Evolutionary conservation across 2,329 filamentous ascomycete species (phyloP).

Genomic region (Arthrobotrys pseudoclavata): DNA sequence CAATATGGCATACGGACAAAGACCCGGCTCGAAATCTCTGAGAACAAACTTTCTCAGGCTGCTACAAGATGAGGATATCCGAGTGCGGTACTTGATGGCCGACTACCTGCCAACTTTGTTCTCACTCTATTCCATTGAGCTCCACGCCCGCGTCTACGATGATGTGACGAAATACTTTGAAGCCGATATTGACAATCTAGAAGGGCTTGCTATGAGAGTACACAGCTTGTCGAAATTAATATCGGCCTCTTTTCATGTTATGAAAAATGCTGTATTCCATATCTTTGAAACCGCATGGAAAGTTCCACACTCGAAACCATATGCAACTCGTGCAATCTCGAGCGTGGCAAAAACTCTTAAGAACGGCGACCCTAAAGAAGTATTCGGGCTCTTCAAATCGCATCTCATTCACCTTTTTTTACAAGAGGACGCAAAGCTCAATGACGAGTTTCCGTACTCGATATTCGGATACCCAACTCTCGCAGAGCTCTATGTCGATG

Average conservation of each 20-base stretch:
- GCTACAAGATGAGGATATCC: slow-evolving; percentile 75
- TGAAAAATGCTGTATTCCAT: slow-evolving; percentile 89
- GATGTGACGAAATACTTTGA: slow-evolving; percentile 87
- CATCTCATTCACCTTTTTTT: slow-evolving; percentile 96
- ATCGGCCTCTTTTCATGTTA: slow-evolving; percentile 84
- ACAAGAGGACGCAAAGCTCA: slow-evolving; percentile 68
- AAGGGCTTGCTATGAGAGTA: slow-evolving; percentile 88
- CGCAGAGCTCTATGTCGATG: slow-evolving; percentile 76
- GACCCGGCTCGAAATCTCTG: slow-evolving; percentile 70
- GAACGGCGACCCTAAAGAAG: slow-evolving; percentile 75
- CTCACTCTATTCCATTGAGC: slow-evolving; percentile 81
- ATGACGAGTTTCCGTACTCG: slow-evolving; percentile 81
- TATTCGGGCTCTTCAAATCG: slow-evolving; percentile 87
- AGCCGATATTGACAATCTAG: slow-evolving; percentile 76
- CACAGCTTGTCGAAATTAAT: slow-evolving; percentile 82
- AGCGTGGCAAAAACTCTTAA: slow-evolving; percentile 76
- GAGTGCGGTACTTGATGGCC: slow-evolving; percentile 82
- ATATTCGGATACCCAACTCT: slow-evolving; percentile 84
- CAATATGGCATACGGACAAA: slow-evolving; percentile 76
- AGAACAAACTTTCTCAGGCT: slow-evolving; percentile 82
- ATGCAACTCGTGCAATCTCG: slow-evolving; percentile 80
- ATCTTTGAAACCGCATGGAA: slow-evolving; percentile 91
- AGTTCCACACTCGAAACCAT: slow-evolving; percentile 74
- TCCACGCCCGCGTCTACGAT: slow-evolving; percentile 86
- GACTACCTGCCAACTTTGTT: slow-evolving; percentile 81